Conservation (phyloP, 163 green algal genomes). For the Scenedesmus sp. region DNA sequence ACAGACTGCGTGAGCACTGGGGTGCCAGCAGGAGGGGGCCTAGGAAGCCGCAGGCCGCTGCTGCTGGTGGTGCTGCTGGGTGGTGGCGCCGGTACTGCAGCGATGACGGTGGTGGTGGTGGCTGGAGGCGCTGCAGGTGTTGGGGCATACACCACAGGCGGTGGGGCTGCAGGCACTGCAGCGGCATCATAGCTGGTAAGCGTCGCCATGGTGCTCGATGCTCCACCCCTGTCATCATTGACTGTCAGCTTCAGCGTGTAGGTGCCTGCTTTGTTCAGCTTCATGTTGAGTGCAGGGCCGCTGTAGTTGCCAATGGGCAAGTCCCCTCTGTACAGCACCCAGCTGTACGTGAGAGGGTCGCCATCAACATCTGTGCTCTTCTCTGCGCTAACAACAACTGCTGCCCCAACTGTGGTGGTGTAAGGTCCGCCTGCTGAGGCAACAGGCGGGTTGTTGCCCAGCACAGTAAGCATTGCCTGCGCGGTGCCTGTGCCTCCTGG, state of each 20-base stretch:
- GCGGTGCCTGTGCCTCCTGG: neutral
- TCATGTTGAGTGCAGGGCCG: conserved; percentile 30
- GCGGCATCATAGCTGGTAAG: neutral
- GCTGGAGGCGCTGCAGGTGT: neutral
- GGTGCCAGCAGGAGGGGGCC: neutral
- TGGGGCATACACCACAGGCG: neutral
- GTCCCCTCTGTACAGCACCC: conserved; percentile 20
- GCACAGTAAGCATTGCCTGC: conserved; percentile 37
- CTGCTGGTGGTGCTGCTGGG: conserved; percentile 10
- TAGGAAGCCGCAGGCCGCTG: neutral
- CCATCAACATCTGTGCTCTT: conserved; percentile 37
- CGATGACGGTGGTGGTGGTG: conserved; percentile 19
- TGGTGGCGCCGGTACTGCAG: conserved; percentile 21
- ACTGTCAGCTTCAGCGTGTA: conserved; percentile 40
- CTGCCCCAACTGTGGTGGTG: neutral
- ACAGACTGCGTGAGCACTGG: neutral
- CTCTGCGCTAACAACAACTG: neutral
- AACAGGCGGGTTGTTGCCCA: conserved; percentile 33
- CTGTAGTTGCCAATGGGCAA: conserved; percentile 24
- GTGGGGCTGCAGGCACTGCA: neutral
- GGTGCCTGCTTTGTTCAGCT: conserved; percentile 9
- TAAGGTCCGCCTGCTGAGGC: conserved; percentile 48
- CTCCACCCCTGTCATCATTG: conserved; percentile 16
- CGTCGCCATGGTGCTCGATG: neutral
- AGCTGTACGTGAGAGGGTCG: conserved; percentile 41